These are phyloP conservation scores for Trametes meyenii DNA, from an alignment of 768 basidiomycete genomes.

Conservation along the genomic window DNA sequence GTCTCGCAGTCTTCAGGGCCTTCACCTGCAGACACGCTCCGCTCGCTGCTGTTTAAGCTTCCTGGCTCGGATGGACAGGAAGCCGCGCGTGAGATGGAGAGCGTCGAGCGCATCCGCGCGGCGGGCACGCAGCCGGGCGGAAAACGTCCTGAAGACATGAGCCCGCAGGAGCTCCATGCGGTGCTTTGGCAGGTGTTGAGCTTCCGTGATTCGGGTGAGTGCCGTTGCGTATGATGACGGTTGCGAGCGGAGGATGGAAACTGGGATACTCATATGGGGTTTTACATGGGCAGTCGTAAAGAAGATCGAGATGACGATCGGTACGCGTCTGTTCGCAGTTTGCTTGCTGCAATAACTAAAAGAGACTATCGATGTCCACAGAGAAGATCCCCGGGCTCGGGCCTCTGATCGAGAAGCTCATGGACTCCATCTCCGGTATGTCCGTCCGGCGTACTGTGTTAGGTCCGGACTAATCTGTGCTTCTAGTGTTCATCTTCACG, in stretches of 20 bases:
- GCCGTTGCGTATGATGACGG: neutral
- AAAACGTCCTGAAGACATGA: slow-evolving; percentile 79
- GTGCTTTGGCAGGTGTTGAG: slow-evolving; percentile 84
- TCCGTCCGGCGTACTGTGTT: neutral
- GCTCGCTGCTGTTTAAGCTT: slow-evolving; percentile 60
- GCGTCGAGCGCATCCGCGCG: slow-evolving; percentile 68
- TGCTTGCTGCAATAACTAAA: neutral
- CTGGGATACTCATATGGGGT: neutral
- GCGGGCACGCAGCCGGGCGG: slow-evolving; percentile 53
- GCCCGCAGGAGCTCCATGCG: slow-evolving; percentile 83
- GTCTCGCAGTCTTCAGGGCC: slow-evolving; percentile 37
- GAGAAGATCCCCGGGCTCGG: slow-evolving; percentile 86
- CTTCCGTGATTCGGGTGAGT: slow-evolving; percentile 77
- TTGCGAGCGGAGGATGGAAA: neutral
- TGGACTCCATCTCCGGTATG: slow-evolving; percentile 66
- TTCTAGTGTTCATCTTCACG: slow-evolving; percentile 75
- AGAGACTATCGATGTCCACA: slow-evolving; percentile 21
- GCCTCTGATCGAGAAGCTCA: slow-evolving; percentile 75
- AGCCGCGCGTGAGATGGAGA: slow-evolving; percentile 75
- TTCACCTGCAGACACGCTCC: slow-evolving; percentile 52
- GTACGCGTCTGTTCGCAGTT: slow-evolving; percentile 36
- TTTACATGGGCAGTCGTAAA: slow-evolving; percentile 54
- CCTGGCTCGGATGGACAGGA: slow-evolving; percentile 63
- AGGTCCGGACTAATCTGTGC: slow-evolving; percentile 4
- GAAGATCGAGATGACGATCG: slow-evolving; percentile 76